Evolutionary conservation across 129 eudicot genomes (phyloP).

Genomic region (carrot (Daucus carota)): DNA sequence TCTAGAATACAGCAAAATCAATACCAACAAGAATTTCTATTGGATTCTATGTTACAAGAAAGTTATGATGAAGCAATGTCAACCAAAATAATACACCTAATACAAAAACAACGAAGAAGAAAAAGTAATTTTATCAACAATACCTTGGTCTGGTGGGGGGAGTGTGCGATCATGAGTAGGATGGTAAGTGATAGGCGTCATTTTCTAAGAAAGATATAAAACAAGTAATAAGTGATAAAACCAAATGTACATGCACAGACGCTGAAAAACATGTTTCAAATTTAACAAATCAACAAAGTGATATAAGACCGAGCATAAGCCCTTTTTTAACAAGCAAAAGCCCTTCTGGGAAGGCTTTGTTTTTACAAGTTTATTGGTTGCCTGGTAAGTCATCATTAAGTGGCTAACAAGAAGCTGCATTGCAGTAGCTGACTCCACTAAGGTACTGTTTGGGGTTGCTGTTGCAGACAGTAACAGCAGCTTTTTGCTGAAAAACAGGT

Average conservation of each 20-base stretch:
- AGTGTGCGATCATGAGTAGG: constrained; percentile 85
- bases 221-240: constrained; percentile 1
- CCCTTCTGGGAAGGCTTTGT: not conserved
- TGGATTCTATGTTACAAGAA: too few species aligned
- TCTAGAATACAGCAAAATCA: too few species aligned
- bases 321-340: not conserved
- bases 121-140: not conserved
- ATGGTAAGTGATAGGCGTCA: constrained; percentile 68
- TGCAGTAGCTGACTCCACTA: not conserved
- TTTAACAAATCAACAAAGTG: not conserved
- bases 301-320: not conserved
- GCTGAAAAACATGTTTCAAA: not conserved
- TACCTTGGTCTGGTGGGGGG: constrained; percentile 96
- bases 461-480: too few species aligned
- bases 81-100: not conserved
- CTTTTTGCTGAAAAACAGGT: too few species aligned
- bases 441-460: too few species aligned
- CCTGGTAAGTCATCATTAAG: not conserved
- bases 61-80: too few species aligned
- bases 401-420: not conserved
- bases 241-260: not conserved
- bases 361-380: not conserved
- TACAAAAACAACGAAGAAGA: not conserved
- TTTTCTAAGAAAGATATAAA: constrained; percentile 34
- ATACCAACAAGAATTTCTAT: not conserved